Percentiles rank a stretch among this genome's conserved stretches.
Conservation (phyloP, 129 eudicot genomes). For the Helichrysum umbraculigerum region DNA sequence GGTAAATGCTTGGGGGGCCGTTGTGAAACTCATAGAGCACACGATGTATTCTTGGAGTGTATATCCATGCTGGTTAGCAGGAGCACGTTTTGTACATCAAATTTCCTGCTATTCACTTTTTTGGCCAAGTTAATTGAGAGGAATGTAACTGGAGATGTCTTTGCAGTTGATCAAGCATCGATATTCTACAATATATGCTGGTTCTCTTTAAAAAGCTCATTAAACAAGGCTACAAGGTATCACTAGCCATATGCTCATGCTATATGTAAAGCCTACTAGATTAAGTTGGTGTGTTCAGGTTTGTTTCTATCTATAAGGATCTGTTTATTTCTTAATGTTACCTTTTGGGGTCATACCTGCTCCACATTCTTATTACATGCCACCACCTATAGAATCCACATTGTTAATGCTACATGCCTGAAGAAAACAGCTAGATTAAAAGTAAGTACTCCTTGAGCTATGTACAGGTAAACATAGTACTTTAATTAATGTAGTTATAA, state of each 20-base stretch:
- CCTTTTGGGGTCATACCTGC: no score
- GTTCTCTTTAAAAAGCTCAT: slow-evolving; percentile 48
- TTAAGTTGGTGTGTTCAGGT: neutral
- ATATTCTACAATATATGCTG: slow-evolving; percentile 66
- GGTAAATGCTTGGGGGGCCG: slow-evolving; percentile 56
- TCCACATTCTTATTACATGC: no score
- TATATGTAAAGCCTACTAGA: neutral
- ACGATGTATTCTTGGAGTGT: slow-evolving; percentile 50
- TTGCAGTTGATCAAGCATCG: slow-evolving; percentile 73
- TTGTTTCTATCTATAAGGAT: no score
- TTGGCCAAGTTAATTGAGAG: slow-evolving; percentile 50
- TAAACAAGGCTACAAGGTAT: slow-evolving; percentile 60
- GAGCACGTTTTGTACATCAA: slow-evolving; percentile 40
- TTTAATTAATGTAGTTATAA: no score
- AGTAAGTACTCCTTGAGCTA: no score
- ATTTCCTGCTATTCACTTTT: slow-evolving; percentile 19
- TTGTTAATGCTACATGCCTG: no score
- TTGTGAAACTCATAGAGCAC: slow-evolving; percentile 55
- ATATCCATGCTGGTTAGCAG: slow-evolving; percentile 50
- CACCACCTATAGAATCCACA: no score
- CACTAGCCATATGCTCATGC: neutral
- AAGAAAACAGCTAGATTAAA: no score
- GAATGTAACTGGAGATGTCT: slow-evolving; percentile 49
- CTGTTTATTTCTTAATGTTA: no score
- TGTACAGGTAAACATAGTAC: no score